phyloP scores from a whole-genome alignment of 176 grass and related monocot species.

The Avena eriantha region DNA sequence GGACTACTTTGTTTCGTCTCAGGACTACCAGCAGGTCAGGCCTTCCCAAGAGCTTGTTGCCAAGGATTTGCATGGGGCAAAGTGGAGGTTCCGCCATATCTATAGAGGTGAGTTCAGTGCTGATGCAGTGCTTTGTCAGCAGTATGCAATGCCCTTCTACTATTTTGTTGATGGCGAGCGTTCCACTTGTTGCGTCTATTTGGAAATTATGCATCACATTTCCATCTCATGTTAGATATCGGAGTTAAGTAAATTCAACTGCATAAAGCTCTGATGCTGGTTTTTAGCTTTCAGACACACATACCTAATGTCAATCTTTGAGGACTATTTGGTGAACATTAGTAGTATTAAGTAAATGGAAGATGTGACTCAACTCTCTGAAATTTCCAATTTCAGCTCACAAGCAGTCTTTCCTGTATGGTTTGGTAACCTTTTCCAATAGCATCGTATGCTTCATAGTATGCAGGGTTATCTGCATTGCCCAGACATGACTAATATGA shows the following conservation, averaged over 20 bases:
- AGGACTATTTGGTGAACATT: slow-evolving; percentile 8
- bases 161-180: not conserved
- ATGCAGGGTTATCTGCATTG: not conserved
- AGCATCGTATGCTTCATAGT: not conserved
- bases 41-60: slow-evolving; percentile 98
- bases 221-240: slow-evolving; percentile 20
- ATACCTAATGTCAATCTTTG: not conserved
- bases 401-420: not conserved
- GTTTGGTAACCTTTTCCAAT: not conserved
- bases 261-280: not conserved
- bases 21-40: slow-evolving; percentile 96
- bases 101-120: slow-evolving; percentile 73
- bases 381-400: slow-evolving; percentile 12
- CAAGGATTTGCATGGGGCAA: slow-evolving; percentile 84
- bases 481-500: not conserved
- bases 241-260: not conserved
- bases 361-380: slow-evolving; percentile 19
- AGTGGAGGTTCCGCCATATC: slow-evolving; percentile 96
- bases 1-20: slow-evolving; percentile 28
- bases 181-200: not conserved
- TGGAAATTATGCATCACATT: slow-evolving; percentile 12
- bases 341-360: not conserved
- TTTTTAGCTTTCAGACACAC: not conserved
- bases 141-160: not conserved
- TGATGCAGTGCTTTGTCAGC: slow-evolving; percentile 2